These are phyloP conservation scores for Suhomyces xylopsoci DNA, from an alignment of 805 yeast species.

Conservation along the genomic window DNA sequence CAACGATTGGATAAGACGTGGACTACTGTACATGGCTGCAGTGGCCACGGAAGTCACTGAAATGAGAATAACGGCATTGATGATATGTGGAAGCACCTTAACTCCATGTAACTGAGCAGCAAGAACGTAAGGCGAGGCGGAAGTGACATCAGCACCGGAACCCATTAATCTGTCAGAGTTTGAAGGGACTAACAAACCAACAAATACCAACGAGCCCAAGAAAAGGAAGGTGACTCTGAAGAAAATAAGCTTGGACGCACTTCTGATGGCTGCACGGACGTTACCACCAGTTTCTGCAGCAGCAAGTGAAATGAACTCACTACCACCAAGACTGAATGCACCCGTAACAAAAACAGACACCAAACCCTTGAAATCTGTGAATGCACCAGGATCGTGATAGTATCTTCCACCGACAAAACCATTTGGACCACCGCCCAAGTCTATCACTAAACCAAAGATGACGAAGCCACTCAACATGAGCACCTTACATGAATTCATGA, in stretches of 20 bases:
- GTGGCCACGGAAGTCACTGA: slow-evolving; percentile 32
- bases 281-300: slow-evolving; percentile 27
- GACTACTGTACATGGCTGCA: slow-evolving; percentile 29
- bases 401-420: slow-evolving; percentile 32
- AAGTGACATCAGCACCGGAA: slow-evolving; percentile 17
- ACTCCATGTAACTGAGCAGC: slow-evolving; percentile 27
- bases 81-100: slow-evolving; percentile 27
- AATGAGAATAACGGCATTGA: slow-evolving; percentile 30
- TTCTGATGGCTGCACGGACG: slow-evolving; percentile 18
- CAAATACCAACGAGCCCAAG: slow-evolving; percentile 25
- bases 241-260: slow-evolving; percentile 26
- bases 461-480: slow-evolving; percentile 25
- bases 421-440: slow-evolving; percentile 24
- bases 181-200: slow-evolving; percentile 39
- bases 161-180: slow-evolving; percentile 34
- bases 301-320: slow-evolving; percentile 31
- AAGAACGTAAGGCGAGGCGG: slow-evolving; percentile 27
- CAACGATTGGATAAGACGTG: slow-evolving; percentile 24
- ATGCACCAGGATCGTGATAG: slow-evolving; percentile 31
- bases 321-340: slow-evolving; percentile 32
- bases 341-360: slow-evolving; percentile 30
- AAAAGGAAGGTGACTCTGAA: slow-evolving; percentile 25
- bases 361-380: slow-evolving; percentile 30
- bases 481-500: slow-evolving; percentile 25
- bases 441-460: slow-evolving; percentile 26